Percentiles rank a stretch among this genome's conserved stretches.
Evolutionary conservation across 805 yeast species (phyloP).

Genomic region (Candida morakotiae): DNA sequence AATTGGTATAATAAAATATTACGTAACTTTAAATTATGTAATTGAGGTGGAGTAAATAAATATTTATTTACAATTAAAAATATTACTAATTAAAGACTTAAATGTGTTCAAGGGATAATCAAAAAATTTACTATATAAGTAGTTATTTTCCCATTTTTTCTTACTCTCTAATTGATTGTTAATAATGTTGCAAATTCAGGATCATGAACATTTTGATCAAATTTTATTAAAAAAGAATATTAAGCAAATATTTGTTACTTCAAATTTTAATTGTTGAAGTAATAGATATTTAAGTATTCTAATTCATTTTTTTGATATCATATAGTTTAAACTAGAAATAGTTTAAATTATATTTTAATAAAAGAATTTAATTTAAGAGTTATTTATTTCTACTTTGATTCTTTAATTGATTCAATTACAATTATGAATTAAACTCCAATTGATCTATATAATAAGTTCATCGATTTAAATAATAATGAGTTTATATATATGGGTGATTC

Average conservation of each 20-base stretch:
- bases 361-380: slow-evolving; percentile 16
- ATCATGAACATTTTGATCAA: slow-evolving; percentile 14
- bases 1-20: too few relatives aligned
- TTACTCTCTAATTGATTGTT: too few relatives aligned
- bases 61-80: too few relatives aligned
- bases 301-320: too few relatives aligned
- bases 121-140: too few relatives aligned
- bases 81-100: too few relatives aligned
- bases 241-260: slow-evolving; percentile 18
- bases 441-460: slow-evolving; percentile 15
- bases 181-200: too few relatives aligned
- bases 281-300: too few relatives aligned
- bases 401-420: slow-evolving; percentile 19
- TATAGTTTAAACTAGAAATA: slow-evolving; percentile 21
- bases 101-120: too few relatives aligned
- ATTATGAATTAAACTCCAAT: slow-evolving; percentile 17
- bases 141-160: too few relatives aligned
- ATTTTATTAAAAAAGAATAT: slow-evolving; percentile 20
- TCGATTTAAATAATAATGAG: slow-evolving; percentile 7
- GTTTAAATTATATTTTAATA: slow-evolving; percentile 29
- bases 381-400: slow-evolving; percentile 16
- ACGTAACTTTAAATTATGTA: too few relatives aligned
- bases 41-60: too few relatives aligned
- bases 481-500: slow-evolving; percentile 21
- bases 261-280: slow-evolving; percentile 27